These are phyloP conservation scores for Colletotrichum sp. DNA, from an alignment of 2,329 filamentous ascomycete genomes.

Conservation along the genomic window DNA sequence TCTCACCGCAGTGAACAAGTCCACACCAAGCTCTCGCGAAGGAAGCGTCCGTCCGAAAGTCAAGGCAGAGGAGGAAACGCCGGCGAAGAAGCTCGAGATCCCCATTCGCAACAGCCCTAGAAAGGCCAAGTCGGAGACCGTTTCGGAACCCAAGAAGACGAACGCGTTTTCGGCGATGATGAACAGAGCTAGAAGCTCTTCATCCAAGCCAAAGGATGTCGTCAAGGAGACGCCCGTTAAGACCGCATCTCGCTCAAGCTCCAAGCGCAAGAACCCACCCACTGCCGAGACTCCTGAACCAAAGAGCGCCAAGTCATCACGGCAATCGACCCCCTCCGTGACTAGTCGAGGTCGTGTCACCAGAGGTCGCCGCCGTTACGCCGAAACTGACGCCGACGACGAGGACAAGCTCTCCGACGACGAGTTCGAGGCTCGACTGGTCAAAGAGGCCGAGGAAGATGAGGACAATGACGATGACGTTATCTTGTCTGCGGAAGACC, in stretches of 20 bases:
- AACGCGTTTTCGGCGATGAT: constrained; percentile 64
- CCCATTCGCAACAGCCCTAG: constrained; percentile 42
- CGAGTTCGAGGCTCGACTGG: constrained; percentile 81
- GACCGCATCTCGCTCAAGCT: constrained; percentile 8
- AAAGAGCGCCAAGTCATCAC: constrained; percentile 79
- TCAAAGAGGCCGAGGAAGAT: constrained; percentile 59
- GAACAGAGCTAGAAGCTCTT: constrained; percentile 30
- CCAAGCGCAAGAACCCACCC: constrained; percentile 38
- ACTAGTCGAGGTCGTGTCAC: constrained; percentile 52
- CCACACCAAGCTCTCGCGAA: constrained; percentile 38
- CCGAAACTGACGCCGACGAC: constrained; percentile 63
- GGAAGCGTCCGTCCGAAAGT: constrained; percentile 29
- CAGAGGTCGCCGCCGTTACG: constrained; percentile 46
- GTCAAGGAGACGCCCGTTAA: constrained; percentile 24
- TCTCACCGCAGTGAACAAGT: constrained; percentile 43
- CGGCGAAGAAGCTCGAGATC: constrained; percentile 28
- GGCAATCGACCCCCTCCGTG: constrained; percentile 74
- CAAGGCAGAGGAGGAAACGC: constrained; percentile 17
- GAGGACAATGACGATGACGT: constrained; percentile 39
- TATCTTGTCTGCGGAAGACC: constrained; percentile 60
- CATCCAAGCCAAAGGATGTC: constrained; percentile 26
- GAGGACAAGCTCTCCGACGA: constrained; percentile 73
- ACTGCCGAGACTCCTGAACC: constrained; percentile 36
- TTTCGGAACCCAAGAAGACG: constrained; percentile 22
- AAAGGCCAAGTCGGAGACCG: constrained; percentile 29